Conservation (phyloP, 108 stramenopile species). For the Ochromonas danica region DNA sequence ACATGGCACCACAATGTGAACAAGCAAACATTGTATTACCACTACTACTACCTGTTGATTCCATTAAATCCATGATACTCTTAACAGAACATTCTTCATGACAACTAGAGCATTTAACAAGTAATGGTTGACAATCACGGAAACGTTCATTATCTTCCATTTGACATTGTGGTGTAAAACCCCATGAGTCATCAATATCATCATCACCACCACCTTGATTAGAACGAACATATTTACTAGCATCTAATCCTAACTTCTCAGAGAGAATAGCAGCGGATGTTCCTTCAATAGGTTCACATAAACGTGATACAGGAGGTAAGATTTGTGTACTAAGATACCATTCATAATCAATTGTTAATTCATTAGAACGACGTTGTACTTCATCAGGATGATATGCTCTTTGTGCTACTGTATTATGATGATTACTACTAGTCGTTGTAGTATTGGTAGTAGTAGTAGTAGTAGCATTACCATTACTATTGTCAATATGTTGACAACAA, state of each 20-base stretch:
- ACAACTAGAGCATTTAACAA: conserved; percentile 25
- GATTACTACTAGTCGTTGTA: not conserved
- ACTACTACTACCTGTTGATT: too few species aligned
- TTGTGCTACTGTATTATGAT: conserved; percentile 2
- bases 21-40: not conserved
- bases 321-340: conserved; percentile 98
- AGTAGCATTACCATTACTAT: too few species aligned
- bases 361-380: conserved; percentile 49
- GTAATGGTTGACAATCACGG: conserved; percentile 41
- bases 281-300: conserved; percentile 97
- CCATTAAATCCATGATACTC: not conserved
- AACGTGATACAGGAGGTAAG: conserved; percentile 88
- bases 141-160: conserved; percentile 56
- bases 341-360: conserved; percentile 59
- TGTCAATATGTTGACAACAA: too few species aligned
- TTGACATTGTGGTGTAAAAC: conserved; percentile 44
- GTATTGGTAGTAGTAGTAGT: too few species aligned
- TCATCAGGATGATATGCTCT: conserved; percentile 46
- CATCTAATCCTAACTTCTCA: conserved; percentile 59
- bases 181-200: conserved; percentile 40
- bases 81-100: not conserved
- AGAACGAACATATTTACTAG: conserved; percentile 40
- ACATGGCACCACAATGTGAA: conserved; percentile 37
- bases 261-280: conserved; percentile 58
- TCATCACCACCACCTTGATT: conserved; percentile 8